Evolutionary conservation across 306 rosid species (phyloP).

Genomic region (Gillenia trifoliata): DNA sequence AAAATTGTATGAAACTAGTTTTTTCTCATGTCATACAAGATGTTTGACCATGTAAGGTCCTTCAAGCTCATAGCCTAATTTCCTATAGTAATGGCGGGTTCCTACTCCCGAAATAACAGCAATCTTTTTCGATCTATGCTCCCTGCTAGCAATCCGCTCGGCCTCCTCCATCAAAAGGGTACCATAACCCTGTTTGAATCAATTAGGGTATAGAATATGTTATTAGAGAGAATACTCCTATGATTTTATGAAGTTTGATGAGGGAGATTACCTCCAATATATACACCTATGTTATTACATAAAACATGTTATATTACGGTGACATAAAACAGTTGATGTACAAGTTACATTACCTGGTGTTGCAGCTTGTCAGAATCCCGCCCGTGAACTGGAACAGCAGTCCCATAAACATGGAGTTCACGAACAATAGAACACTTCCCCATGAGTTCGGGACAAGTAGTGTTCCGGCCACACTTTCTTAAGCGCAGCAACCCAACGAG

Average conservation of each 20-base stretch:
- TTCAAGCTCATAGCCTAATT: slow-evolving; percentile 88
- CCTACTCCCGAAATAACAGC: slow-evolving; percentile 97
- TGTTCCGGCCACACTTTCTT: slow-evolving; percentile 77
- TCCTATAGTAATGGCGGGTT: slow-evolving; percentile 90
- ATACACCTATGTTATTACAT: too few species aligned
- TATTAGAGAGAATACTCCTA: not conserved
- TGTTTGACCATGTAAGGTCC: slow-evolving; percentile 98
- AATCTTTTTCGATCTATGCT: slow-evolving; percentile 77
- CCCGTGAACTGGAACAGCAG: slow-evolving; percentile 98
- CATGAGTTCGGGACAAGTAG: slow-evolving; percentile 78
- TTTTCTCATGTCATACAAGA: slow-evolving; percentile 29
- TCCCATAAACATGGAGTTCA: slow-evolving; percentile 96
- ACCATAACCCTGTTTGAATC: slow-evolving; percentile 71
- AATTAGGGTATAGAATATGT: not conserved
- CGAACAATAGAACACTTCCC: slow-evolving; percentile 92
- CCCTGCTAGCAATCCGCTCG: slow-evolving; percentile 66
- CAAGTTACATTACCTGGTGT: slow-evolving; percentile 68
- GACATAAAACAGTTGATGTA: not conserved
- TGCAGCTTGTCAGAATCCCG: slow-evolving; percentile 90
- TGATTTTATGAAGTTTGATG: not conserved
- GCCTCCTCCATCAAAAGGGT: slow-evolving; percentile 98
- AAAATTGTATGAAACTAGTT: slow-evolving; percentile 29
- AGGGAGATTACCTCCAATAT: too few species aligned
- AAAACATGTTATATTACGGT: too few species aligned
- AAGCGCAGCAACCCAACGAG: slow-evolving; percentile 88